Base-by-base conservation (phyloP, 345 rosid species). In the Bruguiera gymnorhiza region DNA sequence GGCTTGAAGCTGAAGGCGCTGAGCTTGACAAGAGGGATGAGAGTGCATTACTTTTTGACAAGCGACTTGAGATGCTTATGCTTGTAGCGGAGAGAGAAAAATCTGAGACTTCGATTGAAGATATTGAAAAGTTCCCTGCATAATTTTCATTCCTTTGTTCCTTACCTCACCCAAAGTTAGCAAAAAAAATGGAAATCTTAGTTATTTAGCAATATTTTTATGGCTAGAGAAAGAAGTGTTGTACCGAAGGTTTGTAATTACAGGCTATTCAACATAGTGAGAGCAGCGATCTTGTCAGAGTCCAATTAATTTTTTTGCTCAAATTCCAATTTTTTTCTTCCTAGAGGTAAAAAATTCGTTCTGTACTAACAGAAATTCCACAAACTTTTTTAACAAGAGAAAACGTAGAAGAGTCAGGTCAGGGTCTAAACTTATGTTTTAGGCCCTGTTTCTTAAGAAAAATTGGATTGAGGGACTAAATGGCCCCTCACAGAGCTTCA, bases 21-120 rank as follows among this genome's bases (percentile, higher is more conserved):
- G 98, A 92, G 84, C 97, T 90, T 68, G 98, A 92, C 81, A 65
- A 90, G 92, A 90, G 99, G 85, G 99, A 95, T 19, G 97, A 90
- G 78, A 95, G 98, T 65, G 96, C 97, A 26, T 74, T 90, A 63
- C 74, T 86, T 52, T 95, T 95, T 63, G 99, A 95, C 75, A 90
- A 80, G 78, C 98, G 90, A 71, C 89, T 95, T 19, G 87, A 86
- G 81, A 84, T 90, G 83, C 97, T 92, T 30, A 84, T 88, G 89
- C 78, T 86, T 63, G 88, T 88, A 48, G 99, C 97, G 1, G 87
- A 86, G 67, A 84, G 55, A 51, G 97, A 91, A 84, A 86, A 78
- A 65, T 69, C 85, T 2, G 80, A 73, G 68, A 50, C 64, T 20
- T 63, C 50, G 52, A 71, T 32, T 7, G 74, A 71, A 65, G 78